Conservation (phyloP, 179 eudicot species). For the Beta lomatogona region DNA sequence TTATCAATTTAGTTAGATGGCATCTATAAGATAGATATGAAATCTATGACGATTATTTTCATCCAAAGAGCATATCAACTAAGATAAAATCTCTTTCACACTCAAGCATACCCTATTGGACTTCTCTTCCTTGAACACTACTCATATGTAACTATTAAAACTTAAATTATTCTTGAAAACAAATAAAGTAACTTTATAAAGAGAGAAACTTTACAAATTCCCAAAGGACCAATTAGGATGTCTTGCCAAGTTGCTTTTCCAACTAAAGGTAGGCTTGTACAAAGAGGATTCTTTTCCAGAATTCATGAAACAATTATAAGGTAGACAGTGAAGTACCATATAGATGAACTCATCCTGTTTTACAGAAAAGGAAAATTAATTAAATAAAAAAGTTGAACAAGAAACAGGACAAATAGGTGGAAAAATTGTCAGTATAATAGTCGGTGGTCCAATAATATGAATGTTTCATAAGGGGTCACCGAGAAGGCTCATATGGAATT, state of each 20-base stretch:
- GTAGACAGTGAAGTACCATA: neutral
- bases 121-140: neutral
- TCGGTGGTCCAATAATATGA: neutral
- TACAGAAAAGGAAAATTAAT: neutral
- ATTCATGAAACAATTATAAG: slow-evolving; percentile 5
- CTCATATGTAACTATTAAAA: neutral
- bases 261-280: neutral
- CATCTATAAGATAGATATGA: too few relatives aligned
- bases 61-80: too few relatives aligned
- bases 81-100: too few relatives aligned
- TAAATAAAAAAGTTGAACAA: neutral
- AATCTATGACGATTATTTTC: too few relatives aligned
- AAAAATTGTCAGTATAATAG: neutral
- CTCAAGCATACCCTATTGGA: too few relatives aligned
- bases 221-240: slow-evolving; percentile 9
- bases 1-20: too few relatives aligned
- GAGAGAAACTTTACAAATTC: neutral
- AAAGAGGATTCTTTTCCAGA: neutral
- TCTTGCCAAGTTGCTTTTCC: neutral
- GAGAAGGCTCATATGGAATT: neutral
- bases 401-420: neutral
- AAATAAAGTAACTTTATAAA: neutral
- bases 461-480: neutral
- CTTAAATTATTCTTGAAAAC: neutral
- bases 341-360: neutral